Conservation (phyloP, 805 yeast genomes). For the Yarrowia sp. region DNA sequence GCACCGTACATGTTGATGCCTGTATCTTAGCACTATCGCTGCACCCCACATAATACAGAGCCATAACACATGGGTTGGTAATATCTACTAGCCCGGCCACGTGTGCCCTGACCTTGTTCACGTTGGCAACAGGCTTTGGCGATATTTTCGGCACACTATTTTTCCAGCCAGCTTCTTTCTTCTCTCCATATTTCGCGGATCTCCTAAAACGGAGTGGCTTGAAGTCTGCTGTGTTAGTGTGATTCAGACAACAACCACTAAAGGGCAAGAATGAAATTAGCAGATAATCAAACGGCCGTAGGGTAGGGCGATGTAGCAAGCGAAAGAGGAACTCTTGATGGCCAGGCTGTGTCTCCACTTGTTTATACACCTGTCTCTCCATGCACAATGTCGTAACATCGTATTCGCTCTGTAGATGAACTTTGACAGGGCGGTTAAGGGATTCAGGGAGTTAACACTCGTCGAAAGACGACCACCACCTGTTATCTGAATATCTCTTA, state of each 20-base stretch:
- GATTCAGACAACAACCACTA: not conserved
- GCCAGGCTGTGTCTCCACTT: not conserved
- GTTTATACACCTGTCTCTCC: not conserved
- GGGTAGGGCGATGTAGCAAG: not conserved
- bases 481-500: not conserved
- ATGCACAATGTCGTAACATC: not conserved
- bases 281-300: constrained; percentile 1
- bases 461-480: too few relatives aligned
- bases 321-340: too few relatives aligned
- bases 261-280: not conserved
- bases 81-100: not conserved
- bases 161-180: not conserved
- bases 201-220: constrained; percentile 38
- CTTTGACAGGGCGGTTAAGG: not conserved
- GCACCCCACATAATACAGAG: not conserved
- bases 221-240: constrained; percentile 12
- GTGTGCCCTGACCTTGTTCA: constrained; percentile 18
- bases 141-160: constrained; percentile 6
- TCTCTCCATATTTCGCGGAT: constrained; percentile 13
- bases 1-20: too few relatives aligned
- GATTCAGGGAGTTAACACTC: too few relatives aligned
- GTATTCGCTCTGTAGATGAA: not conserved
- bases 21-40: too few relatives aligned
- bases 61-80: too few relatives aligned
- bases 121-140: constrained; percentile 12